Percentiles rank a stretch among this genome's conserved stretches.
Conservation (phyloP, 2,329 filamentous ascomycete species). For the Simplicillium sp. region DNA sequence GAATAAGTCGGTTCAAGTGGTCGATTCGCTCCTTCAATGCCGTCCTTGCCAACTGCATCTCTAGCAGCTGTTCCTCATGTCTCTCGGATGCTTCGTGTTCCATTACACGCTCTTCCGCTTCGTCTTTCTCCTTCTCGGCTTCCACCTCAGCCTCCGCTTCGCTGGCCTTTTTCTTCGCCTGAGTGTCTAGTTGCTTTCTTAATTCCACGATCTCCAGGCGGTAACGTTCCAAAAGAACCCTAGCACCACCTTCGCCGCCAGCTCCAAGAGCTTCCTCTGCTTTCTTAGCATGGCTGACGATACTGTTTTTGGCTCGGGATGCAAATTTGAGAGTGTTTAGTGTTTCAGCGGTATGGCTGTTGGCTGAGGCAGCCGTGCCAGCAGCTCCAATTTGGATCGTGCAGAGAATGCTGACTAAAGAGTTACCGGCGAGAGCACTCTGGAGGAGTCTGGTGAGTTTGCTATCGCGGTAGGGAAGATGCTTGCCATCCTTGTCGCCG, state of each 20-base stretch:
- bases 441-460: constrained; percentile 91
- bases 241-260: constrained; percentile 75
- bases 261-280: constrained; percentile 79
- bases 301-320: constrained; percentile 92
- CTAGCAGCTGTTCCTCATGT: constrained; percentile 94
- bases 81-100: constrained; percentile 75
- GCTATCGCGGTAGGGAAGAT: constrained; percentile 93
- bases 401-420: constrained; percentile 92
- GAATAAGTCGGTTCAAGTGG: constrained; percentile 86
- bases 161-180: constrained; percentile 59
- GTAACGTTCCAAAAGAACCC: constrained; percentile 85
- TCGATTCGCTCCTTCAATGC: constrained; percentile 96
- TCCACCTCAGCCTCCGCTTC: constrained; percentile 41
- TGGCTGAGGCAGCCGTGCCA: constrained; percentile 60
- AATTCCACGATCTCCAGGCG: constrained; percentile 85
- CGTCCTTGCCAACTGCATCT: constrained; percentile 95
- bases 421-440: constrained; percentile 84
- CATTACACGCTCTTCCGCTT: constrained; percentile 61
- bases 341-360: constrained; percentile 76
- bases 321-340: constrained; percentile 96
- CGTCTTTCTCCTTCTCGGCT: constrained; percentile 51
- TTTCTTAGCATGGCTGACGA: constrained; percentile 92
- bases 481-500: constrained; percentile 75
- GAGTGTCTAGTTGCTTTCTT: constrained; percentile 69
- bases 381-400: constrained; percentile 84